These are phyloP conservation scores for Ogataea pini DNA, from an alignment of 805 yeast species.

Conservation along the genomic window DNA sequence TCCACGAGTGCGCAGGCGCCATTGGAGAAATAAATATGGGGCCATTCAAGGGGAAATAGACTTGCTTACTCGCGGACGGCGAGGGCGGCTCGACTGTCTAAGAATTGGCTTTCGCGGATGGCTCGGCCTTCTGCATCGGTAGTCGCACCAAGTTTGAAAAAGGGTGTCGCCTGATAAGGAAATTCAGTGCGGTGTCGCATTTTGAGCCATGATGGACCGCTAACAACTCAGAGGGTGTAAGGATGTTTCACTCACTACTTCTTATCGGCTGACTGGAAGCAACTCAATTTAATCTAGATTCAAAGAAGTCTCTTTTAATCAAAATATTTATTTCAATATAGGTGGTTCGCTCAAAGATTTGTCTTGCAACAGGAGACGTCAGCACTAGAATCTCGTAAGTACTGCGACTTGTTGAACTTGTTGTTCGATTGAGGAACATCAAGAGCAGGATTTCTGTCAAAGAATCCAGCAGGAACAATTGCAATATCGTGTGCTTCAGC, in stretches of 20 bases:
- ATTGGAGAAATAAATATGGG: not conserved
- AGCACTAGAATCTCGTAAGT: constrained; percentile 25
- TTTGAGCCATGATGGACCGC: too few species aligned
- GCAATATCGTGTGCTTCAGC: constrained; percentile 73
- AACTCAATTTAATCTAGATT: too few species aligned
- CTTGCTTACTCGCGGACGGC: not conserved
- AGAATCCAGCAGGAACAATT: constrained; percentile 72
- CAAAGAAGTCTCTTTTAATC: too few species aligned
- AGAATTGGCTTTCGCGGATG: not conserved
- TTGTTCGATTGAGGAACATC: constrained; percentile 75
- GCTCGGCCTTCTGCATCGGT: not conserved
- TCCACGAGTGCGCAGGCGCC: not conserved
- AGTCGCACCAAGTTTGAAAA: not conserved
- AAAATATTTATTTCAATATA: not conserved
- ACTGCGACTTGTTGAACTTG: constrained; percentile 63
- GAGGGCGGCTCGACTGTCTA: not conserved
- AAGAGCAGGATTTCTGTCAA: constrained; percentile 74
- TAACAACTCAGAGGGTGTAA: not conserved
- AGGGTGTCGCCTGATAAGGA: not conserved
- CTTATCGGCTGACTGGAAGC: not conserved
- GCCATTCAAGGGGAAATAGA: not conserved
- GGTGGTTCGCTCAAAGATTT: constrained; percentile 1
- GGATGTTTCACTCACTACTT: not conserved
- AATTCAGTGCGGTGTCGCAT: not conserved
- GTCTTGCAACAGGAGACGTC: constrained; percentile 34